Conservation (phyloP, 371 early-diverging fungal species). For the Mucor ambiguus region DNA sequence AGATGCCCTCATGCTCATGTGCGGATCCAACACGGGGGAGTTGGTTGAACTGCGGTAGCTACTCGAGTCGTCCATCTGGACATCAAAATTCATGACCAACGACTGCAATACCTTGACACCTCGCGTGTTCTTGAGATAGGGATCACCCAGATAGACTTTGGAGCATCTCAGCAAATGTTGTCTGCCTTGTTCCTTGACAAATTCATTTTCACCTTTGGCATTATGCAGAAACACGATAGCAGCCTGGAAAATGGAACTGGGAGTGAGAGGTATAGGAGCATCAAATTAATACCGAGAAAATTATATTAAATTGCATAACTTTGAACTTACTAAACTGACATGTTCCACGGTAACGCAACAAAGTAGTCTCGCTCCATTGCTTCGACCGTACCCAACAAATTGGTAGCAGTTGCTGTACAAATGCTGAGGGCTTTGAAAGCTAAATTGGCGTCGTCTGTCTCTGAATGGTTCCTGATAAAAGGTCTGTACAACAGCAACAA, state of each 20-base stretch:
- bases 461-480: constrained; percentile 15
- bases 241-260: constrained; percentile 42
- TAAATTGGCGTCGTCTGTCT: constrained; percentile 3
- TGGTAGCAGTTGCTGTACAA: constrained; percentile 37
- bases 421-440: constrained; percentile 37
- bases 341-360: constrained; percentile 38
- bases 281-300: background rate
- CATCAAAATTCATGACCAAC: constrained; percentile 1
- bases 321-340: constrained; percentile 37
- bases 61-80: background rate
- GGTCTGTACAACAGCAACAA: constrained; percentile 21
- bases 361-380: constrained; percentile 14
- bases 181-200: constrained; percentile 24
- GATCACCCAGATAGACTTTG: constrained; percentile 17
- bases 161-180: constrained; percentile 29
- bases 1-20: background rate
- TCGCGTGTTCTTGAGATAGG: constrained; percentile 15
- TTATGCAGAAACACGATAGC: constrained; percentile 46
- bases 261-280: background rate
- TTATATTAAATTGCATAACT: background rate
- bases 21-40: background rate
- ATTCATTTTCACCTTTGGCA: constrained; percentile 35
- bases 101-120: constrained; percentile 3
- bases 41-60: background rate
- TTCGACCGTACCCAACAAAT: constrained; percentile 26